Percentiles rank a stretch among this genome's conserved stretches.
These are phyloP conservation scores for Trichoderma pleuroti DNA, from an alignment of 2,329 filamentous ascomycete genomes.

Conservation along the genomic window DNA sequence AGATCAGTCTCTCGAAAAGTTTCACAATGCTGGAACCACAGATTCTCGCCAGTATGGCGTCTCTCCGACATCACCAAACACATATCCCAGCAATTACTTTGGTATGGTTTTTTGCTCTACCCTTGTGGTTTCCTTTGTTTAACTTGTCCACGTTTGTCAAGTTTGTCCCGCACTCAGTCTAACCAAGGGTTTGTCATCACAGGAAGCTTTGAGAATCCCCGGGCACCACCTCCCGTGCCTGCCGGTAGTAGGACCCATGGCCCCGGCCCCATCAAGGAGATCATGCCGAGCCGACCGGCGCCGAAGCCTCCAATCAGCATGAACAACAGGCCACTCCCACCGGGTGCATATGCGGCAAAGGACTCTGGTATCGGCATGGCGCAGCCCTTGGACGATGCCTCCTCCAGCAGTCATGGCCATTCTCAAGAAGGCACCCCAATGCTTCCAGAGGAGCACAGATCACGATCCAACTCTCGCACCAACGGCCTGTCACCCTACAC, in stretches of 20 bases:
- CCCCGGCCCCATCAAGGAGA: conserved; percentile 45
- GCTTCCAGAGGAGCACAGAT: conserved; percentile 64
- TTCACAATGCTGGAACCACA: conserved; percentile 73
- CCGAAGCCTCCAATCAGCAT: conserved; percentile 76
- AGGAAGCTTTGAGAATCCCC: conserved; percentile 95
- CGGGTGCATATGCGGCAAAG: conserved; percentile 49
- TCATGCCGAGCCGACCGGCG: conserved; percentile 76
- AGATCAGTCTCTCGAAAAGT: conserved; percentile 92
- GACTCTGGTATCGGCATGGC: conserved; percentile 63
- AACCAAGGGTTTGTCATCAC: conserved; percentile 65
- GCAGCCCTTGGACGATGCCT: conserved; percentile 54
- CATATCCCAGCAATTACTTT: conserved; percentile 54
- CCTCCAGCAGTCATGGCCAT: conserved; percentile 43
- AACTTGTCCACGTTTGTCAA: conserved; percentile 42
- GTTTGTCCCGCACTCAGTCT: conserved; percentile 67
- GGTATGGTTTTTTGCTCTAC: conserved; percentile 44
- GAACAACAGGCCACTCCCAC: conserved; percentile 54
- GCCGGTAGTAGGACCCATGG: conserved; percentile 45
- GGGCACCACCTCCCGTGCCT: conserved; percentile 87
- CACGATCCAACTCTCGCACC: conserved; percentile 63
- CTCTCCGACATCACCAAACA: conserved; percentile 48
- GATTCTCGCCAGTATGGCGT: conserved; percentile 46
- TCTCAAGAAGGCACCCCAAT: conserved; percentile 56
- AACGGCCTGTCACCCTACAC: conserved; percentile 52
- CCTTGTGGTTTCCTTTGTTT: conserved; percentile 43